Percentiles rank a stretch among this genome's conserved stretches.
These are phyloP conservation scores for Myriosclerotinia curreyana DNA, from an alignment of 2,329 filamentous ascomycete species.

Conservation along the genomic window DNA sequence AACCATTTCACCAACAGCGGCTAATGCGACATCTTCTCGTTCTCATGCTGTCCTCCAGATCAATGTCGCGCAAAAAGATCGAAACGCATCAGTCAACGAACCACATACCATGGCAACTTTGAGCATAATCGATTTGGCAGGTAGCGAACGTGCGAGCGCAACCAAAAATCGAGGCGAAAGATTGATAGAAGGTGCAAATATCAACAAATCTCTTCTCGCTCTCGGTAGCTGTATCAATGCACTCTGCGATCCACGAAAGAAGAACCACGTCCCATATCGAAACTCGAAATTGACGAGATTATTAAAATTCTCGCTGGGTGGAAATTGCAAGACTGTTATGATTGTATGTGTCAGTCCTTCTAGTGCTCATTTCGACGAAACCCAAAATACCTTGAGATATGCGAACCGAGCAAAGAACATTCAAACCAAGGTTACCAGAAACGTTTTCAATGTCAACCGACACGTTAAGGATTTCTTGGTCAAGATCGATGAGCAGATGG, in stretches of 20 bases:
- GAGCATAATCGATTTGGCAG: conserved; percentile 96
- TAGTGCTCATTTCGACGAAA: conserved; percentile 95
- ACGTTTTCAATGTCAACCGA: conserved; percentile 97
- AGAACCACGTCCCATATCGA: conserved; percentile 91
- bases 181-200: conserved; percentile 91
- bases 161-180: conserved; percentile 95
- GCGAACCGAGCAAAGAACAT: conserved; percentile 99
- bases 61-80: conserved; percentile 90
- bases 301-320: conserved; percentile 93
- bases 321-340: conserved; percentile 99
- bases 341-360: conserved; percentile 98
- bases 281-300: conserved; percentile 96
- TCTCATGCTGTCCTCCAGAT: conserved; percentile 97
- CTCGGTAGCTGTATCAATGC: conserved; percentile 98
- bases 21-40: conserved; percentile 94
- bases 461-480: conserved; percentile 99
- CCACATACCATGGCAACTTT: conserved; percentile 97
- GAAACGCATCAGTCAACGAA: conserved; percentile 88
- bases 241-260: conserved; percentile 86
- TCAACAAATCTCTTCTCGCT: conserved; percentile 96
- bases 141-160: conserved; percentile 91
- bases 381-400: conserved; percentile 95
- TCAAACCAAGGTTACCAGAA: conserved; percentile 98
- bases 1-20: conserved; percentile 94
- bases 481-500: conserved; percentile 98